A percentile compares a stretch with the other conserved stretches of the same genome.
Conservation (phyloP, 257 asterid species). For the Ilex asprella region DNA sequence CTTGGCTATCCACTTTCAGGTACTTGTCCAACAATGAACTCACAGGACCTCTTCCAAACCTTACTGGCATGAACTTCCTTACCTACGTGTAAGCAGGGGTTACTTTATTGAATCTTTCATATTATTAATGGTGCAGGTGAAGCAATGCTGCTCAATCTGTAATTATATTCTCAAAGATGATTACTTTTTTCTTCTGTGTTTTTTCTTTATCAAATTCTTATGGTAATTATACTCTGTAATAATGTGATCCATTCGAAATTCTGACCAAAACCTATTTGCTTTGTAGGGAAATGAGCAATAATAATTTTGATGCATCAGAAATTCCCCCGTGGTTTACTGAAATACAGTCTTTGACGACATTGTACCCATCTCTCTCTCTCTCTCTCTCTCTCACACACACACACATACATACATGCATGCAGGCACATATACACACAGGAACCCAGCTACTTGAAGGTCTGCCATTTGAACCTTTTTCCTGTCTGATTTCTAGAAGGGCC, state of each 20-base stretch:
- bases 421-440: too few species aligned
- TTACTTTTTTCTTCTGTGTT: neutral
- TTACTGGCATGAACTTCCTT: neutral
- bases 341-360: too few species aligned
- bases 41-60: too few species aligned
- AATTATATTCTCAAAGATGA: too few species aligned
- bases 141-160: too few species aligned
- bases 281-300: slow-evolving; percentile 90
- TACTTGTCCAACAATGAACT: too few species aligned
- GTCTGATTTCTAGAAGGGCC: too few species aligned
- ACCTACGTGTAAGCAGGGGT: slow-evolving; percentile 5
- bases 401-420: neutral
- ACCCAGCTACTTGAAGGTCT: too few species aligned
- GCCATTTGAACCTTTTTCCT: too few species aligned
- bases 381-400: slow-evolving; percentile 15
- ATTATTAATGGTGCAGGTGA: neutral
- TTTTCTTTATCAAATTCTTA: neutral
- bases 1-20: too few species aligned
- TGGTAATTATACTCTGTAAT: neutral
- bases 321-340: slow-evolving; percentile 51
- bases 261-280: slow-evolving; percentile 11
- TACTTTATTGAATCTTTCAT: neutral
- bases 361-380: slow-evolving; percentile 27
- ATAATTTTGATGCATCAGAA: slow-evolving; percentile 50
- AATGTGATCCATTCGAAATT: neutral